Evolutionary conservation across 257 asterid genomes (phyloP).

Genomic region (Parsonsia alboflavescens): DNA sequence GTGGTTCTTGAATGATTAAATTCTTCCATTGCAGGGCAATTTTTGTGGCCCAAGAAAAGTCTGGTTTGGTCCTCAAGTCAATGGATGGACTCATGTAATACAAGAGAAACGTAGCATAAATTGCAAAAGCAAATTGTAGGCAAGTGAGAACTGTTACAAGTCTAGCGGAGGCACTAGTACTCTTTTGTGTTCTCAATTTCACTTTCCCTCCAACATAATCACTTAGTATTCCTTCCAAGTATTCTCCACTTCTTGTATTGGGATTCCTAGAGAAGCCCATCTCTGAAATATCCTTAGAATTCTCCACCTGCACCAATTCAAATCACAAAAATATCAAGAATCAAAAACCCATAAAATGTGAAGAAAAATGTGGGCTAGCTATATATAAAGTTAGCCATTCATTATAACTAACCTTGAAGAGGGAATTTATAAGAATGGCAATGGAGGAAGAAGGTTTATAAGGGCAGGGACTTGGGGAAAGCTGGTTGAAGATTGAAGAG

Average conservation of each 20-base stretch:
- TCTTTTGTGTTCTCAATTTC: slow-evolving; percentile 34
- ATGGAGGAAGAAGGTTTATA: neutral
- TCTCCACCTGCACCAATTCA: neutral
- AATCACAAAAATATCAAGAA: neutral
- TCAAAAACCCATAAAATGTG: neutral
- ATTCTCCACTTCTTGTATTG: slow-evolving; percentile 51
- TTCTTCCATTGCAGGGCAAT: slow-evolving; percentile 70
- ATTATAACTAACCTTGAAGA: neutral
- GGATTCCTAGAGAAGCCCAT: slow-evolving; percentile 43
- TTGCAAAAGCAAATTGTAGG: slow-evolving; percentile 76
- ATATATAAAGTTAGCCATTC: no score
- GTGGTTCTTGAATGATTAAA: slow-evolving; percentile 45
- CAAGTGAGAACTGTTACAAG: slow-evolving; percentile 66
- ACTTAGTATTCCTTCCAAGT: slow-evolving; percentile 65
- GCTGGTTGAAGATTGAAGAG: slow-evolving; percentile 19
- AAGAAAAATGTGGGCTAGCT: no score
- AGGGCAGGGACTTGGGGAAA: neutral
- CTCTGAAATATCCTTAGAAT: neutral
- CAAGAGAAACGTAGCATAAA: slow-evolving; percentile 76
- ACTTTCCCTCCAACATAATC: slow-evolving; percentile 62
- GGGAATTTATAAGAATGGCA: neutral
- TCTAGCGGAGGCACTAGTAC: slow-evolving; percentile 28
- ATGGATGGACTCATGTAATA: slow-evolving; percentile 74
- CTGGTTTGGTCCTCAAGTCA: slow-evolving; percentile 60
- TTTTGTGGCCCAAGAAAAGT: slow-evolving; percentile 65